Conservation (phyloP, 331 rosid genomes). For the Quercus tomentella region DNA sequence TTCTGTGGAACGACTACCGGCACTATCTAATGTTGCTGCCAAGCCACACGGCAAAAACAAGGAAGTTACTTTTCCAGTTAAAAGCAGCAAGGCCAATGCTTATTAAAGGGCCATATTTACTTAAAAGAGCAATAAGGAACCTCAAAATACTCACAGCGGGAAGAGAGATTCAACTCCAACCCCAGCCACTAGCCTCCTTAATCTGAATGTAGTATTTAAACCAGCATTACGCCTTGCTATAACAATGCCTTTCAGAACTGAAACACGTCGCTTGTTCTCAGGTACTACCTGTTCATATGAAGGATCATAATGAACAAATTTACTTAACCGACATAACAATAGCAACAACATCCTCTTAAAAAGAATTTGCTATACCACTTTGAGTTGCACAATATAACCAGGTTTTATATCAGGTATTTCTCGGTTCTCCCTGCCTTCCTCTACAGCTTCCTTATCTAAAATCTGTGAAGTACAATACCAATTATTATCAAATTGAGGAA, state of each 20-base stretch:
- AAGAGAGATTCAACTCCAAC: constrained; percentile 82
- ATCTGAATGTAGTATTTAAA: constrained; percentile 68
- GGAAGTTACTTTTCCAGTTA: constrained; percentile 5
- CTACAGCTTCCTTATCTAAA: constrained; percentile 84
- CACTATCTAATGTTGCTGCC: neutral
- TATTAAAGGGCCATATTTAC: neutral
- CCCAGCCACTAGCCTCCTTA: constrained; percentile 92
- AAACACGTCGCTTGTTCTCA: constrained; percentile 91
- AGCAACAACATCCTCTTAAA: neutral
- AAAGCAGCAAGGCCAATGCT: neutral
- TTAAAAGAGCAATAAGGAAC: neutral
- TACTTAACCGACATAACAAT: neutral
- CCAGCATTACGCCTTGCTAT: constrained; percentile 94
- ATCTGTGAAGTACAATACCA: constrained; percentile 47
- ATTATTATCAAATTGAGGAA: constrained; percentile 13
- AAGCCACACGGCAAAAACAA: neutral
- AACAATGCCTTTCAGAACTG: constrained; percentile 80
- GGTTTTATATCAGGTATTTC: constrained; percentile 85
- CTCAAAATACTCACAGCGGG: constrained; percentile 61
- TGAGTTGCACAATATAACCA: constrained; percentile 90
- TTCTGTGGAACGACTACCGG: neutral
- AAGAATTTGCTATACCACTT: constrained; percentile 64
- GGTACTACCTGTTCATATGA: constrained; percentile 74
- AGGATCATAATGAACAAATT: neutral
- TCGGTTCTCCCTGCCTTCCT: constrained; percentile 60